Base-by-base conservation (phyloP, 1,139 yeast species). In the Blastobotrys capitulatus region DNA sequence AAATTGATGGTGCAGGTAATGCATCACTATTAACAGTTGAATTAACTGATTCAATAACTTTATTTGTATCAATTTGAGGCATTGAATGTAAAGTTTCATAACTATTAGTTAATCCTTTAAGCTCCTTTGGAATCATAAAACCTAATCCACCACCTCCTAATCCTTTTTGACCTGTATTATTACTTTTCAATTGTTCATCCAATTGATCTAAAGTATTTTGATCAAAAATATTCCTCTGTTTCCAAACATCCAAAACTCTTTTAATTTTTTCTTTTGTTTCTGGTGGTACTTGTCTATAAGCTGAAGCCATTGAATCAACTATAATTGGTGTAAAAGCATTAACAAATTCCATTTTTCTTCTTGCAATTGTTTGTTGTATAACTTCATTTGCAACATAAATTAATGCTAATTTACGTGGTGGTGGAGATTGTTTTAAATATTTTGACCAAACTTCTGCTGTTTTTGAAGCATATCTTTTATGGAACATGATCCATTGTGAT, bases 401-500 rank as follows among this genome's bases (percentile, higher is more conserved):
- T 49, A 85, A 65, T 1, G 83, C 74, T 47, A 88, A 72, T 55
- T 75, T 75, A 60, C 80, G 77, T 46, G 68, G 60, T 16, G 71
- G 60, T n/a, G 75, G 67, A 13, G 74, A 68, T 41, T 60, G 61
- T 15, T 55, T 57, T 15, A 79, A 64, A 55, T 72, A 76, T 18
- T 69, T 64, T 6, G 78, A 68, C 96, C 95, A 88, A 15, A 78
- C 67, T 38, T 71, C 64, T 2, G 88, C 86, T 25, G 82, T 75
- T 42, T 77, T 78, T 10, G 66, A 66, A 25, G 84, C 80, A 58
- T 83, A 79, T 47, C 90, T 73, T 57, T 84, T 80, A 64, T 87
- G 90, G 68, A 86, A 86, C 54, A 87, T 60, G 50, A 72, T 83
- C 95, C 95, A 88, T 63, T 86, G 94, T 0, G 95, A 82, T 2